A percentile compares a stretch with the other conserved stretches of the same genome.
Conservation (phyloP, 2,329 filamentous ascomycete species). For the Colletotrichum lini region DNA sequence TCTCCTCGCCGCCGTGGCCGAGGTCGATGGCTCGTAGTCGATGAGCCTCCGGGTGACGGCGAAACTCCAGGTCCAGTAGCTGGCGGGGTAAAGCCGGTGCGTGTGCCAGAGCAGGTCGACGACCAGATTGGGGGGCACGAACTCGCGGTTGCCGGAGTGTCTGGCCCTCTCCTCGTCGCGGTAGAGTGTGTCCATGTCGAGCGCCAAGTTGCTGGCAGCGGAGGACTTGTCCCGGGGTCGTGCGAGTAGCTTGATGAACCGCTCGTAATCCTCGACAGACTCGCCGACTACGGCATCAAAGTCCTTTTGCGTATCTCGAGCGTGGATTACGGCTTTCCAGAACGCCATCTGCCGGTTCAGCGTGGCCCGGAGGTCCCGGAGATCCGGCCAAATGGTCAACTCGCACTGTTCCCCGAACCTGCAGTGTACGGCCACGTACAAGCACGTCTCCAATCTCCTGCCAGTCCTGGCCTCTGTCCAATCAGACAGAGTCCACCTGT, state of each 20-base stretch:
- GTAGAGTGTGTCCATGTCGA: conserved; percentile 29
- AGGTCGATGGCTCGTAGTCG: conserved; percentile 18
- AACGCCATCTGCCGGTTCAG: conserved; percentile 35
- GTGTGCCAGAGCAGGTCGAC: conserved; percentile 41
- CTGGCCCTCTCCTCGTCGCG: not conserved
- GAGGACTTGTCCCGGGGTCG: conserved; percentile 2
- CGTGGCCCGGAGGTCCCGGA: conserved; percentile 26
- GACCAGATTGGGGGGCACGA: conserved; percentile 30
- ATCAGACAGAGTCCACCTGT: conserved; percentile 22
- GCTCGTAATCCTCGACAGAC: conserved; percentile 21
- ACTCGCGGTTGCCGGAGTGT: not conserved
- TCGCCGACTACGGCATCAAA: not conserved
- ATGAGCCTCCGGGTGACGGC: conserved; percentile 25
- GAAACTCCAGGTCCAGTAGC: conserved; percentile 39
- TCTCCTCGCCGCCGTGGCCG: not conserved
- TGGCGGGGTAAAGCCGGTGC: conserved; percentile 38
- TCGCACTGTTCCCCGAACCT: conserved; percentile 27
- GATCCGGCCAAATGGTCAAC: conserved; percentile 32
- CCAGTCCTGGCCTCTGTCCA: conserved; percentile 33
- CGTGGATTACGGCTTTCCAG: conserved; percentile 33
- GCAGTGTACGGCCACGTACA: conserved; percentile 4
- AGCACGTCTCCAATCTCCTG: conserved; percentile 19
- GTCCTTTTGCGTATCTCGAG: conserved; percentile 8
- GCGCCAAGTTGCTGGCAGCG: not conserved
- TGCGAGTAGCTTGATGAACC: conserved; percentile 31